Conservation (phyloP, 768 basidiomycete species). For the Suillus clintonianus region DNA sequence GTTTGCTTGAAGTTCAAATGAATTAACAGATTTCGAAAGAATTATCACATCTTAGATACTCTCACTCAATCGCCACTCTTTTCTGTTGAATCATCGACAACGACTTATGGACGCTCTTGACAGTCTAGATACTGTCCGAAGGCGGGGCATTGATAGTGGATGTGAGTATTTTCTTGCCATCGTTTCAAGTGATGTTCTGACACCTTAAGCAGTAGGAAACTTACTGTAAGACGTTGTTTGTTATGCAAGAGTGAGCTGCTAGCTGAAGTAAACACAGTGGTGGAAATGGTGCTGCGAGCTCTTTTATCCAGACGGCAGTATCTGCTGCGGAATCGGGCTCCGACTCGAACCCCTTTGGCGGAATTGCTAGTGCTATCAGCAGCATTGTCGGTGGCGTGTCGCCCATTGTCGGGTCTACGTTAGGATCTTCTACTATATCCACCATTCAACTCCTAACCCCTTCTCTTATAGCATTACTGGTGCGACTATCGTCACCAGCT, state of each 20-base stretch:
- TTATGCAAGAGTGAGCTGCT: not conserved
- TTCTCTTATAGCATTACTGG: constrained; percentile 28
- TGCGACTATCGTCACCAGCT: constrained; percentile 16
- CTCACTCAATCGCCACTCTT: constrained; percentile 21
- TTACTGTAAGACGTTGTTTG: constrained; percentile 22
- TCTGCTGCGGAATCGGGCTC: not conserved
- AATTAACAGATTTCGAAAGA: constrained; percentile 1
- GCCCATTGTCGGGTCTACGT: constrained; percentile 15
- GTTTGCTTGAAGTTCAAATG: not conserved
- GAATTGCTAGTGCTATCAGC: constrained; percentile 14
- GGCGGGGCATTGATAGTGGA: constrained; percentile 26
- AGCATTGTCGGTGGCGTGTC: constrained; percentile 16
- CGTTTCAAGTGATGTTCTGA: not conserved
- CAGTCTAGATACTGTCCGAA: constrained; percentile 19
- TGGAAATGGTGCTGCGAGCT: constrained; percentile 2
- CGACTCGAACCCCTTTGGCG: constrained; percentile 3
- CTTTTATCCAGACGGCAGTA: not conserved
- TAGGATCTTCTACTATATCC: constrained; percentile 15
- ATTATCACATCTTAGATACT: not conserved
- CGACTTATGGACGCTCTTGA: constrained; percentile 20
- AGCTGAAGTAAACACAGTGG: constrained; percentile 10
- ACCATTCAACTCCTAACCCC: constrained; percentile 20
- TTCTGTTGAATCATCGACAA: constrained; percentile 17
- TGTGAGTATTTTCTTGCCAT: constrained; percentile 22
- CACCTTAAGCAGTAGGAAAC: constrained; percentile 12